A percentile compares a stretch with the other conserved stretches of the same genome.
These are phyloP conservation scores for Suhomyces pyralidae DNA, from an alignment of 805 yeast species.

Conservation along the genomic window DNA sequence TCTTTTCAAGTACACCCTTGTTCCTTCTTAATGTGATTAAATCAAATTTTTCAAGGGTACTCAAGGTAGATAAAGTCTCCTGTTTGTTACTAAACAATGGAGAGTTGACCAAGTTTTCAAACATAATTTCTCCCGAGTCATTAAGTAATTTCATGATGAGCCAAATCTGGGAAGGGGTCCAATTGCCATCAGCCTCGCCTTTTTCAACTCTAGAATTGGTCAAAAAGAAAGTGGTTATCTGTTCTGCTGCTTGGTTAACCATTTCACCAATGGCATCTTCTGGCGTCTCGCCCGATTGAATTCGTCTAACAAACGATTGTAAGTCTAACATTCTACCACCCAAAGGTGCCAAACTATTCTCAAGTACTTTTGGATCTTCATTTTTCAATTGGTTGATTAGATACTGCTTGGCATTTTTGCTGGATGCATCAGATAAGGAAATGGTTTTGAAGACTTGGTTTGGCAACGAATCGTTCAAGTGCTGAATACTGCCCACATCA, in stretches of 20 bases:
- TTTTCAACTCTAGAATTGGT: slow-evolving; percentile 17
- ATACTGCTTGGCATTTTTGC: slow-evolving; percentile 64
- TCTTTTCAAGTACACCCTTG: slow-evolving; percentile 66
- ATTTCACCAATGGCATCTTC: slow-evolving; percentile 72
- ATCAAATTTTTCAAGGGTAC: slow-evolving; percentile 76
- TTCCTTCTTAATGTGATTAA: slow-evolving; percentile 68
- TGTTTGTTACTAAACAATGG: slow-evolving; percentile 61
- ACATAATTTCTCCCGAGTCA: slow-evolving; percentile 42
- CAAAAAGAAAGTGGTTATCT: slow-evolving; percentile 76
- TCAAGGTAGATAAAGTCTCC: slow-evolving; percentile 44
- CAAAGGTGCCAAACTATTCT: slow-evolving; percentile 61
- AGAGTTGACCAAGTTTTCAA: slow-evolving; percentile 49
- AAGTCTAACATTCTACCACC: slow-evolving; percentile 96
- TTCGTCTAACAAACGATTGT: slow-evolving; percentile 84
- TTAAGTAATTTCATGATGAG: slow-evolving; percentile 65
- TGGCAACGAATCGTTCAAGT: slow-evolving; percentile 71
- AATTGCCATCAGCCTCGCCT: slow-evolving; percentile 39
- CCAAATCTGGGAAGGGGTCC: slow-evolving; percentile 88
- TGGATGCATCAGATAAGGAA: slow-evolving; percentile 77
- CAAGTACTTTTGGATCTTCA: slow-evolving; percentile 40
- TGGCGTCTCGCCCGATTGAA: slow-evolving; percentile 85
- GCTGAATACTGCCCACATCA: slow-evolving; percentile 73
- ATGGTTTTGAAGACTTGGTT: slow-evolving; percentile 80
- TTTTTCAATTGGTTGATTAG: slow-evolving; percentile 54
- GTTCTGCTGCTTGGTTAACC: slow-evolving; percentile 82